Evolutionary conservation across 192 early-diverging fungal species (phyloP), one percentile per base, ranked within the genome.

Genomic region (Chytriomyces confervae): DNA sequence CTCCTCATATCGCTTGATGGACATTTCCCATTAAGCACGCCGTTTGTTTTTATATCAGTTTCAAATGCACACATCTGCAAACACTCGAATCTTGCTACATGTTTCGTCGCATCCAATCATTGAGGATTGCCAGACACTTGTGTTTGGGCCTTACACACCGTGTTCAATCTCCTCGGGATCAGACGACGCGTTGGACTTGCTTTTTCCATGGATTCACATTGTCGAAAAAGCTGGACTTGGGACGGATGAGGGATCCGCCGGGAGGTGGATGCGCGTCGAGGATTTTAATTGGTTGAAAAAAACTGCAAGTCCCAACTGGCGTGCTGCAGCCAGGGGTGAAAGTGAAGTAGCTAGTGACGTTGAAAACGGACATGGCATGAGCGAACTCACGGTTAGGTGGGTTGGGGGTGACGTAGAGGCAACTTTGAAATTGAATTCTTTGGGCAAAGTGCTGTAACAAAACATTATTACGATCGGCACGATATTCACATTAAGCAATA

Each of bases 261-360:
- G 72, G 61, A 83, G 84, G 61, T 92, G 84, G 79, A 83, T 86
- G 66, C 75, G 80, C 20, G 92, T 96, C 13, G 93, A 97, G 73
- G 96, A 97, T 73, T 97, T 97, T 75, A 95, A 95, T 81, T 97
- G 96, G 96, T 81, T 96, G 29, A 87, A 84, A 51, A 86, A 94
- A 60, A 89, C 91, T 75, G 88, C 86, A 7, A 93, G 92, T 45
- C 94, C 94, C 16, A 91, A 95, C 81, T 95, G 94, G 94, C 7
- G 53, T 20, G 53, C 53, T 3, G 53, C 53, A 20, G 53, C 20
- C 20, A 20, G 53, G 53, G 53, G 16, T 57, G 36, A 36, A 2
- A 36, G 36, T 36, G 2, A 36, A 3, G 36, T 36, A 36, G 36
- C 36, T 36, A 36, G 2, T 36, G 36, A 36, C 36, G 36, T 1